Evolutionary conservation across 2,329 filamentous ascomycete species (phyloP).

Genomic region (Colletotrichum shisoi): DNA sequence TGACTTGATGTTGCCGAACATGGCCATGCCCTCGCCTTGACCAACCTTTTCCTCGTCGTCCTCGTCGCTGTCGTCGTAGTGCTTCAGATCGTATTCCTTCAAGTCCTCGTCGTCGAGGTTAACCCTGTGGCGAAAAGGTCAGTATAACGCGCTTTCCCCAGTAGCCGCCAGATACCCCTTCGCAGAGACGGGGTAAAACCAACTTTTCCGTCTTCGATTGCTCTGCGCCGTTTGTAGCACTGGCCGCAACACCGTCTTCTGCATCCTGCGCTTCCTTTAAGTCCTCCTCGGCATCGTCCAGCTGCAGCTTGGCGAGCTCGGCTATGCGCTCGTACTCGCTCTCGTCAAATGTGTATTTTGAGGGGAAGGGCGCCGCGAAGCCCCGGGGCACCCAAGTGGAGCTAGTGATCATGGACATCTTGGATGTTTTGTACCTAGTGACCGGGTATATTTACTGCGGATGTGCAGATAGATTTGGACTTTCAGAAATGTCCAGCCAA

Average conservation of each 20-base stretch:
- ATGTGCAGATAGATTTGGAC: slow-evolving; percentile 6
- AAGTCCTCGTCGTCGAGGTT: slow-evolving; percentile 82
- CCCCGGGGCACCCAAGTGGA: slow-evolving; percentile 79
- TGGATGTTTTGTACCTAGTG: slow-evolving; percentile 36
- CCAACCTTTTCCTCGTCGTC: slow-evolving; percentile 60
- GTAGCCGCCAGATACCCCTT: neutral
- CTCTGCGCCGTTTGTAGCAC: slow-evolving; percentile 36
- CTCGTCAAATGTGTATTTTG: slow-evolving; percentile 78
- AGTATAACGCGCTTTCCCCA: slow-evolving; percentile 34
- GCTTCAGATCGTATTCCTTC: slow-evolving; percentile 93
- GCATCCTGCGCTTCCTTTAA: slow-evolving; percentile 72
- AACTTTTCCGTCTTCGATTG: slow-evolving; percentile 47
- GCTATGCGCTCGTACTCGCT: slow-evolving; percentile 79
- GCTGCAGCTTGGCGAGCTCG: slow-evolving; percentile 76
- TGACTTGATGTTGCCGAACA: slow-evolving; percentile 95
- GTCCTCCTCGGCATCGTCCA: slow-evolving; percentile 91
- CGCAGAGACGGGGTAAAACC: slow-evolving; percentile 24
- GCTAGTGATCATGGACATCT: slow-evolving; percentile 78
- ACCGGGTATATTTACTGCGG: slow-evolving; percentile 14
- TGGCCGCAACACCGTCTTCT: slow-evolving; percentile 40
- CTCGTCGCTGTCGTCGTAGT: slow-evolving; percentile 84
- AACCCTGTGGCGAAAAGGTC: slow-evolving; percentile 51
- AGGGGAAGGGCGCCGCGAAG: slow-evolving; percentile 77
- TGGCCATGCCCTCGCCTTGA: slow-evolving; percentile 76
- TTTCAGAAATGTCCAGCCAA: neutral